Evolutionary conservation across 169 alveolate genomes (phyloP), one percentile per base, ranked within the genome.

Genomic region (Theileria luwenshuni): DNA sequence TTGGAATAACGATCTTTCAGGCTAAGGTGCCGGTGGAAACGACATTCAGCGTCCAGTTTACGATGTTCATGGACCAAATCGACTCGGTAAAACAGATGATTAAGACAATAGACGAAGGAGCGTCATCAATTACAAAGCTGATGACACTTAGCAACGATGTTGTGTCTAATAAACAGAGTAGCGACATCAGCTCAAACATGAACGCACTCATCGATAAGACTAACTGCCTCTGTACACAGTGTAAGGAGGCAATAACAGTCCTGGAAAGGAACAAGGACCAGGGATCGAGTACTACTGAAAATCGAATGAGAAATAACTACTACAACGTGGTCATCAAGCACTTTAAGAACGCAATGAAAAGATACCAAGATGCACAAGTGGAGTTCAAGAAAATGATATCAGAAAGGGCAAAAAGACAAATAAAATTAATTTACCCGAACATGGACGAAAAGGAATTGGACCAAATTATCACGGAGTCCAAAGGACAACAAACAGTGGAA

Each of bases 301-400:
- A 63, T 42, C n/a, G 85, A 42, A 81, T 81, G 77, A 33, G 85
- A 17, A 19, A 17, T 25, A 81, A 81, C 48, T 77, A 84, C 0
- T 81, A 73, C 70, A 81, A 81, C 58, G 85, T 81, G 25, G 62
- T 61, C 41, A 38, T 81, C 23, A 81, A 81, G 51, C 89, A 81
- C 70, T 81, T 81, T 73, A 83, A 73, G 33, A 49, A 69, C 64
- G 77, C 89, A 0, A n/a, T 81, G 52, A 74, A 73, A 64, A 67
- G 85, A 7, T 81, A 81, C 63, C 89, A 74, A 48, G 86, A 74
- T 19, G 63, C 89, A 3, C 89, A 81, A 60, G 56, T 52, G 21
- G 41, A 56, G 25, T 81, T 74, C 75, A 72, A 69, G 48, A 81
- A 81, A 63, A 49, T 80, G 1, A 81, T 72, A 3, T 64, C 74